A percentile compares a stretch with the other conserved stretches of the same genome.
Evolutionary conservation across 2,329 filamentous ascomycete genomes (phyloP).

Genomic region (Kalaharituber pfeilii): DNA sequence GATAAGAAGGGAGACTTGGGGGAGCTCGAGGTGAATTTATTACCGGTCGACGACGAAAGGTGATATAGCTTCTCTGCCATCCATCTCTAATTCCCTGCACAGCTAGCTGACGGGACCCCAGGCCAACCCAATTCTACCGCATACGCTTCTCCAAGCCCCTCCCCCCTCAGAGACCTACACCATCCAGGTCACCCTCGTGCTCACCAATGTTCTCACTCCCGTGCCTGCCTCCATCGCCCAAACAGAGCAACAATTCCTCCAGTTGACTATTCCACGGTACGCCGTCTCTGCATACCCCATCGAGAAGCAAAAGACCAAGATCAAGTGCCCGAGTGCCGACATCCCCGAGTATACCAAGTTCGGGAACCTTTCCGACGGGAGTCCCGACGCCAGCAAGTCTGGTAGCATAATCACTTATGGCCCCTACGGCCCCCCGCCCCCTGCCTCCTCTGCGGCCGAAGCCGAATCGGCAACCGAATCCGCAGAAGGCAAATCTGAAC

Average conservation of each 20-base stretch:
- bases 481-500: not conserved
- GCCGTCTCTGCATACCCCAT: conserved; percentile 68
- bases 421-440: conserved; percentile 48
- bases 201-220: conserved; percentile 60
- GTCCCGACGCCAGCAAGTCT: conserved; percentile 59
- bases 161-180: conserved; percentile 61
- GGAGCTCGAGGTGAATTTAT: conserved; percentile 50
- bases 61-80: too few relatives aligned
- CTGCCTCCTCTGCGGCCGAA: conserved; percentile 4
- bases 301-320: conserved; percentile 86
- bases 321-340: conserved; percentile 65
- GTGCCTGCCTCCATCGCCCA: conserved; percentile 73
- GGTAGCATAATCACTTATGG: conserved; percentile 80
- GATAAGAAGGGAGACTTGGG: conserved; percentile 67
- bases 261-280: conserved; percentile 74
- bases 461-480: conserved; percentile 1
- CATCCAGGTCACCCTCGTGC: conserved; percentile 68
- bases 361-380: conserved; percentile 40
- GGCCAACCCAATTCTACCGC: conserved; percentile 64
- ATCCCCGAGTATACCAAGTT: conserved; percentile 75
- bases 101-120: conserved; percentile 29
- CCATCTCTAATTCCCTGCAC: conserved; percentile 5
- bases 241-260: conserved; percentile 68
- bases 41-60: conserved; percentile 47
- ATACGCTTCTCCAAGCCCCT: conserved; percentile 59